Percentiles rank a stretch among this genome's conserved stretches.
phyloP scores from a whole-genome alignment of 148 eudicot genomes.

The Vaccinium myrtillus region DNA sequence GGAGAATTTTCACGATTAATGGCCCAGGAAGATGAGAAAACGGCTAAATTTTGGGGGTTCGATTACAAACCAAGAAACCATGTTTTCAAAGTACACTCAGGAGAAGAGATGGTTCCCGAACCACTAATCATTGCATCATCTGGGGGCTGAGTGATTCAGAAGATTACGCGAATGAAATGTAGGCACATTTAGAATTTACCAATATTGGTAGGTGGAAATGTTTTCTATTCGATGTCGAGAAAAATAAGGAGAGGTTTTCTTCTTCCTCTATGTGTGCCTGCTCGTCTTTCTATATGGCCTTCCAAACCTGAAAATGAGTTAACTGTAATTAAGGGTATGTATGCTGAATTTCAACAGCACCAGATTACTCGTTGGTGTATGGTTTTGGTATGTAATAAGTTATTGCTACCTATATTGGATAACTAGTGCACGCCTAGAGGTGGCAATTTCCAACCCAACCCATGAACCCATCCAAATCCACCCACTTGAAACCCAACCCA shows the following conservation, averaged over 20 bases:
- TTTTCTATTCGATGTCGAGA: background rate
- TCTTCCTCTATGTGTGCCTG: background rate
- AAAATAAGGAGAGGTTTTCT: background rate
- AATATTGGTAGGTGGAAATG: background rate
- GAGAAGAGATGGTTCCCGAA: constrained; percentile 20
- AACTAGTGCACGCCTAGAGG: too few relatives aligned
- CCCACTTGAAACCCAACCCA: too few relatives aligned
- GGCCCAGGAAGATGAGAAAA: constrained; percentile 64
- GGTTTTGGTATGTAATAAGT: too few relatives aligned
- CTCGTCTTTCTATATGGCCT: background rate
- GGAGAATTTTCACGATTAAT: constrained; percentile 73
- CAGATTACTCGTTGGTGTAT: too few relatives aligned
- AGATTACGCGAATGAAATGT: background rate
- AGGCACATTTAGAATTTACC: background rate
- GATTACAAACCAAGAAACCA: constrained; percentile 22
- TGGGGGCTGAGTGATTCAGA: constrained; percentile 18
- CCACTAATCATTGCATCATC: constrained; percentile 12
- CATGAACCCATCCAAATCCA: too few relatives aligned
- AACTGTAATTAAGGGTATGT: too few relatives aligned
- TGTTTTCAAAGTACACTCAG: constrained; percentile 18
- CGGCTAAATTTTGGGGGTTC: constrained; percentile 70
- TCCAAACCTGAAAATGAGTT: background rate
- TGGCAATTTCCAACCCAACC: too few relatives aligned
- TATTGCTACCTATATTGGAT: too few relatives aligned
- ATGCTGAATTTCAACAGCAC: too few relatives aligned